Conservation (phyloP, 139 green algal genomes). For the Astrephomene gubernaculifera region DNA sequence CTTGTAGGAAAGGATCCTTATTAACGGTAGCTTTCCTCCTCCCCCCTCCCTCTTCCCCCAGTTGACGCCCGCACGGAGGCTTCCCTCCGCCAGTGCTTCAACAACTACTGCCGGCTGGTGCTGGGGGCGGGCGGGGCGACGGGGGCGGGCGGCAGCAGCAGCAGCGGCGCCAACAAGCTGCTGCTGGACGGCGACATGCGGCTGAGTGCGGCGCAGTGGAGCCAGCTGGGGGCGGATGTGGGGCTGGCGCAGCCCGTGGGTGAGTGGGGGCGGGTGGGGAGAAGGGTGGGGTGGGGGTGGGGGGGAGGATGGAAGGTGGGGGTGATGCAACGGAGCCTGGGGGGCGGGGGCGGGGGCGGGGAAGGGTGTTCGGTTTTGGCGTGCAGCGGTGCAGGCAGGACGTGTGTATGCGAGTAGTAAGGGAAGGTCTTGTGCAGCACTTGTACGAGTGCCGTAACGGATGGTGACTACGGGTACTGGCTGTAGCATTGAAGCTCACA, state of each 20-base stretch:
- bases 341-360: neutral
- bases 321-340: neutral
- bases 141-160: too few relatives aligned
- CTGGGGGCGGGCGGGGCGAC: neutral
- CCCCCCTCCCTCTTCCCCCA: neutral
- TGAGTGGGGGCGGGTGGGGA: neutral
- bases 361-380: neutral
- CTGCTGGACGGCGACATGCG: slow-evolving; percentile 41
- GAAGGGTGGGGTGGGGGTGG: neutral
- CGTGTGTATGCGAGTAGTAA: too few relatives aligned
- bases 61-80: slow-evolving; percentile 33
- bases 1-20: too few relatives aligned
- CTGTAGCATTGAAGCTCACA: too few relatives aligned
- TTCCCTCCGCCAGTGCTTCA: slow-evolving; percentile 35
- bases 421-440: too few relatives aligned
- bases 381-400: too few relatives aligned
- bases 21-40: neutral
- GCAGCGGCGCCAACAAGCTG: too few relatives aligned
- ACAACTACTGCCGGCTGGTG: slow-evolving; percentile 45
- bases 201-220: slow-evolving; percentile 10
- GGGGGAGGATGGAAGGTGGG: neutral
- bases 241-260: slow-evolving; percentile 33
- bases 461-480: too few relatives aligned
- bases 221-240: slow-evolving; percentile 32
- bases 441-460: too few relatives aligned